Evolutionary conservation across 2,329 filamentous ascomycete species (phyloP).

Genomic region (Aspergillus novofumigatus): DNA sequence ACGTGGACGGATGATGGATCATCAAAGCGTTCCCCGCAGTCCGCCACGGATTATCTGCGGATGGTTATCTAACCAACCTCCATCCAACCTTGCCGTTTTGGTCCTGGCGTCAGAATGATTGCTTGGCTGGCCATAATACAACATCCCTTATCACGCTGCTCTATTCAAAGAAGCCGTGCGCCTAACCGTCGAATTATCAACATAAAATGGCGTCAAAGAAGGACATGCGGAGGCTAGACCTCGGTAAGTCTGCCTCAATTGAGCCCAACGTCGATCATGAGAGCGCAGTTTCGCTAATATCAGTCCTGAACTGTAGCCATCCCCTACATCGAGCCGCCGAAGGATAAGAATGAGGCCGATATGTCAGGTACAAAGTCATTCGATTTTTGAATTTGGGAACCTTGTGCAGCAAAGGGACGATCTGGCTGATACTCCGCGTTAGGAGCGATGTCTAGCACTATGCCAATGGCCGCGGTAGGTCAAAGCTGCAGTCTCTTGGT

Average conservation of each 20-base stretch:
- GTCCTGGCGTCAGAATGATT: constrained; percentile 17
- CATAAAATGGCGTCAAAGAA: constrained; percentile 62
- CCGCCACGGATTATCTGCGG: neutral
- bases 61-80: neutral
- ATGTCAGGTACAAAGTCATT: constrained; percentile 57
- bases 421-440: constrained; percentile 15
- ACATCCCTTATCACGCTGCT: constrained; percentile 2
- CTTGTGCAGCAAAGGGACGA: neutral
- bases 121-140: constrained; percentile 6
- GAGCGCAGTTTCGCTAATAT: constrained; percentile 11
- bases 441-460: constrained; percentile 67
- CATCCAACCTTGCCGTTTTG: constrained; percentile 13
- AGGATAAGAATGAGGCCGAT: constrained; percentile 62
- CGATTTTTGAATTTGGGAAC: neutral
- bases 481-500: constrained; percentile 6
- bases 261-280: neutral
- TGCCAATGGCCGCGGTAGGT: constrained; percentile 85
- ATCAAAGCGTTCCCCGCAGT: neutral
- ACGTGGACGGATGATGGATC: too few relatives aligned
- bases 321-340: constrained; percentile 74
- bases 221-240: constrained; percentile 70
- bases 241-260: constrained; percentile 54
- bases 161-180: neutral
- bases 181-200: constrained; percentile 3
- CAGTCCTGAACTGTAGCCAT: constrained; percentile 58